phyloP scores from a whole-genome alignment of 441 rosid species.

The Metrosideros polymorpha region DNA sequence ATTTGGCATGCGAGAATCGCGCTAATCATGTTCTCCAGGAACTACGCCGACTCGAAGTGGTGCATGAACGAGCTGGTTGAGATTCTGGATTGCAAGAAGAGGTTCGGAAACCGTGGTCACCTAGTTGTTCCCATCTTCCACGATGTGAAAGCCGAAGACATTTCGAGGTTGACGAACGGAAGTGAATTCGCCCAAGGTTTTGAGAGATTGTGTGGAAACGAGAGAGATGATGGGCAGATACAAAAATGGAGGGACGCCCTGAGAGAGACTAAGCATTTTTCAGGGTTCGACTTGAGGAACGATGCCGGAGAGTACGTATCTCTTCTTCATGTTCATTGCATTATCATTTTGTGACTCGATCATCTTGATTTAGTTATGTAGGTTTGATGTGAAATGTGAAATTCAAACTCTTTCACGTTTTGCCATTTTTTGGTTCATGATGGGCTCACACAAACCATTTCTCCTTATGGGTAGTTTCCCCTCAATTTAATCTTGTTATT shows the following conservation, averaged over 20 bases:
- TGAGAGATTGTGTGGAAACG: not conserved
- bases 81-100: not conserved
- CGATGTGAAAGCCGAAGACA: not conserved
- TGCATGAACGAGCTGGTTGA: conserved; percentile 5
- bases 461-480: not conserved
- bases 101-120: not conserved
- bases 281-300: not conserved
- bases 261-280: not conserved
- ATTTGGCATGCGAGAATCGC: not conserved
- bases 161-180: not conserved
- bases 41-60: conserved; percentile 5
- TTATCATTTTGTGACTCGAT: not conserved
- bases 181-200: not conserved
- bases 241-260: not conserved
- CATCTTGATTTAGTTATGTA: not conserved
- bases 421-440: not conserved
- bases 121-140: not conserved
- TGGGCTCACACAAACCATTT: not conserved
- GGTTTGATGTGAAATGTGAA: not conserved
- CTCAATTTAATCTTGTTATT: not conserved
- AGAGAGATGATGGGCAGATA: not conserved
- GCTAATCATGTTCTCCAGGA: not conserved
- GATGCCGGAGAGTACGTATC: not conserved
- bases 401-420: not conserved
- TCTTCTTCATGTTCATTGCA: not conserved